Percentiles rank a stretch among this genome's conserved stretches.
phyloP scores from a whole-genome alignment of 352 stramenopile genomes.

The Pythium aristosporum region DNA sequence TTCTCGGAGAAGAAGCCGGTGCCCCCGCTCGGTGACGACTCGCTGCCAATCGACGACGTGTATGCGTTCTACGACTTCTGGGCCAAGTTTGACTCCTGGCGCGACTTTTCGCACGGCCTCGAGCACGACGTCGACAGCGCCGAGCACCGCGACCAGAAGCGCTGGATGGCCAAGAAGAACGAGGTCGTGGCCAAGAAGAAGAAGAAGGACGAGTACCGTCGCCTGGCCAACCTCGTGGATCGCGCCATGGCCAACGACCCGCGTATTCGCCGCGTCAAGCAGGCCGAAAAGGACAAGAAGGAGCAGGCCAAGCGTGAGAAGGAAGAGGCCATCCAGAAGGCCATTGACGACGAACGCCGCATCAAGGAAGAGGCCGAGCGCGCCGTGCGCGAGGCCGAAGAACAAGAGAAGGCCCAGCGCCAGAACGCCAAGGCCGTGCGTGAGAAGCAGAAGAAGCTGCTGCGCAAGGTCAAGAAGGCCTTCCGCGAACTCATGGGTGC shows the following conservation, averaged over 20 bases:
- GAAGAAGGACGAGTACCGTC: constrained; percentile 87
- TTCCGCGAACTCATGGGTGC: constrained; percentile 79
- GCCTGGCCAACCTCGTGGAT: constrained; percentile 78
- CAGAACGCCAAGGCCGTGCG: constrained; percentile 75
- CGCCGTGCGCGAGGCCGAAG: constrained; percentile 47
- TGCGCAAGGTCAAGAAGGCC: constrained; percentile 82
- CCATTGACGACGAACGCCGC: constrained; percentile 66
- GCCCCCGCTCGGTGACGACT: constrained; percentile 62
- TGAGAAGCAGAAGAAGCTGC: constrained; percentile 86
- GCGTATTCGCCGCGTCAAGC: constrained; percentile 79
- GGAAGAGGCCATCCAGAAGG: constrained; percentile 64
- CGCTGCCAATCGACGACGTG: constrained; percentile 59
- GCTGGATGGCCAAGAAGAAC: constrained; percentile 90
- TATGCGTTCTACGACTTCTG: constrained; percentile 90
- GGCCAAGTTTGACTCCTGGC: constrained; percentile 87
- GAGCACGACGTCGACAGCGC: constrained; percentile 85
- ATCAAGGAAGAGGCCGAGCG: constrained; percentile 61
- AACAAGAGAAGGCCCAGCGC: constrained; percentile 63
- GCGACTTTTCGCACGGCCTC: constrained; percentile 80
- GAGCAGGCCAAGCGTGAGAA: constrained; percentile 69
- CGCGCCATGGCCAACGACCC: constrained; percentile 71
- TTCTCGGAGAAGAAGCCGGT: constrained; percentile 85
- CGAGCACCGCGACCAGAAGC: constrained; percentile 85
- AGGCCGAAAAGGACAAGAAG: constrained; percentile 86
- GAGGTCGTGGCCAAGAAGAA: constrained; percentile 83